Percentiles rank a stretch among this genome's conserved stretches.
Evolutionary conservation across 2,329 filamentous ascomycete genomes (phyloP).

Genomic region (Sarocladium oryzae): DNA sequence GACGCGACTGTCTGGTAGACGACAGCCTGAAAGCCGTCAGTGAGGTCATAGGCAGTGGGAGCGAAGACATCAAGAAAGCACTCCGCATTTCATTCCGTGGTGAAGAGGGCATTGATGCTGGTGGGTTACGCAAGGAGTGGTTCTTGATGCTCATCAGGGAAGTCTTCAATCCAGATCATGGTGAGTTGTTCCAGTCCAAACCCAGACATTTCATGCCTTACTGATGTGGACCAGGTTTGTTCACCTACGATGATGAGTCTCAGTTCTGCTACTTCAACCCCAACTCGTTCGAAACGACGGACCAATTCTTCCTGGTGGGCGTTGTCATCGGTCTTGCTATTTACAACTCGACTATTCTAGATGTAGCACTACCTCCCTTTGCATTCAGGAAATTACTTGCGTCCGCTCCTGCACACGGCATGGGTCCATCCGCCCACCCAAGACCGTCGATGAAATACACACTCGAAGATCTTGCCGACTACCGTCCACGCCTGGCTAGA

Average conservation of each 20-base stretch:
- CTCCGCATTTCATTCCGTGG: conserved; percentile 78
- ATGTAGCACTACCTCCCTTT: conserved; percentile 81
- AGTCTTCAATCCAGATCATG: conserved; percentile 85
- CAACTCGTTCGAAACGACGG: conserved; percentile 79
- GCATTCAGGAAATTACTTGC: conserved; percentile 82
- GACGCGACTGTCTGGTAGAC: conserved; percentile 80
- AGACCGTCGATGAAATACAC: conserved; percentile 63
- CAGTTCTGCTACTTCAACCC: conserved; percentile 91
- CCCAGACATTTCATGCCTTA: no score
- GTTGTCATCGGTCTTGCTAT: conserved; percentile 84
- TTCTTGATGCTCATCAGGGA: conserved; percentile 83
- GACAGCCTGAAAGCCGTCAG: conserved; percentile 82
- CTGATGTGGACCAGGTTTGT: conserved; percentile 57
- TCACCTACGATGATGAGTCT: conserved; percentile 86
- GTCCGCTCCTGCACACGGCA: conserved; percentile 58
- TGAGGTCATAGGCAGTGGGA: conserved; percentile 72
- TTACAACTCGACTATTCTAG: conserved; percentile 90
- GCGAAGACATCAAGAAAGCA: conserved; percentile 85
- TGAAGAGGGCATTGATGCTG: conserved; percentile 87
- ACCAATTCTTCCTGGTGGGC: conserved; percentile 87
- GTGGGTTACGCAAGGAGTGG: conserved; percentile 89
- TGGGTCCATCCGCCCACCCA: conserved; percentile 42
- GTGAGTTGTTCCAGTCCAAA: no score
- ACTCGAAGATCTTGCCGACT: conserved; percentile 74
- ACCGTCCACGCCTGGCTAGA: conserved; percentile 66